Base-by-base conservation (phyloP, 2,329 filamentous ascomycete species). In the Xylariaceae sp. region DNA sequence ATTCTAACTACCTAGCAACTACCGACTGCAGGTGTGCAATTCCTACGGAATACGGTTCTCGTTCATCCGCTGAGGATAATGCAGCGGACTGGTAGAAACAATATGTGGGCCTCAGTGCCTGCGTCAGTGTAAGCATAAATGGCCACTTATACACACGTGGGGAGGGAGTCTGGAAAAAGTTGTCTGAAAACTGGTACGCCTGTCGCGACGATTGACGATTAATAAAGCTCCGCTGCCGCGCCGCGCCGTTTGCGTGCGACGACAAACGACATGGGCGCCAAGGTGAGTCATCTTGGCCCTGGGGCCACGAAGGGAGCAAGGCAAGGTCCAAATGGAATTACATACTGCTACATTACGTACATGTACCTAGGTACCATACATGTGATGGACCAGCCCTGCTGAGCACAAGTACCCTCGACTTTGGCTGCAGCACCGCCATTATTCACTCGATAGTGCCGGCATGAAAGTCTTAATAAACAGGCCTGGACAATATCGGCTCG, bases 371-470 rank as follows among this genome's bases (percentile, higher is more conserved):
- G 54, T 49, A 51, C 44, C 47, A 42, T 56, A 59, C 56, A 58
- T 49, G 54, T 51, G 58, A 16, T 15, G 30, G 4, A 4, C 8
- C 5, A 26, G 30, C 16, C 37, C 18, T 15, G n/a, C 37, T 16
- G 37, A 9, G 18, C 8, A 8, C 3, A 40, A n/a, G 9, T 9
- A 9, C 15, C 8, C n/a, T 8, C 16, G 18, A 18, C 9, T 7
- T n/a, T 8, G 16, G 8, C 16, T 9, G 3, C n/a, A 9, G 18
- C 4, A 16, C 18, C 18, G 37, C 16, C 19, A 40, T 21, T 15
- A 41, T 41, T 53, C 49, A 55, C 63, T 62, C 58, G 61, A 61
- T 63, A 64, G 63, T 61, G 56, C 61, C 62, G 61, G 60, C 61
- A 64, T 56, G 47, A n/a, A 60, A 62, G 54, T 52, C 26, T 41